Base-by-base conservation (phyloP, 2,329 filamentous ascomycete genomes). In the Lachnellula cervina region DNA sequence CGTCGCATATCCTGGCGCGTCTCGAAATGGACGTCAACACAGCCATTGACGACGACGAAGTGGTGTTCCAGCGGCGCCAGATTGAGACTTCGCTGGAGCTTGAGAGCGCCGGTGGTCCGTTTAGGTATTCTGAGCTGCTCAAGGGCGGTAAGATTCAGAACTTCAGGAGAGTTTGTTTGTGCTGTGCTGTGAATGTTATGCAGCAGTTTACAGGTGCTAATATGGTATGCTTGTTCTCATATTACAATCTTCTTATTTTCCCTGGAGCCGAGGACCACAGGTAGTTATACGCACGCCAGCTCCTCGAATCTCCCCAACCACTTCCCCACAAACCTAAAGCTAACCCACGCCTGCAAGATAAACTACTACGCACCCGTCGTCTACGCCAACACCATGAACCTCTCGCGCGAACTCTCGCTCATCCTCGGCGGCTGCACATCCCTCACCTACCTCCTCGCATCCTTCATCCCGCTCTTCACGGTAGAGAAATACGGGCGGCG, bases 401-500 rank as follows among this genome's bases (percentile, higher is more conserved):
- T 89, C 52, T 72, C 64, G 0, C 75, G 76, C 3, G 83, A 78
- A 5, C 69, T 77, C 25, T 69, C 64, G 21, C 61, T 66, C 42
- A 66, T 69, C 46, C 65, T 69, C 13, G 68, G 62, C 1, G 64
- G 66, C 38, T 60, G 68, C 45, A 63, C 64, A 9, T 59, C 56
- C 11, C 38, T 58, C 3, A 76, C 79, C 48, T 81, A 80, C 19
- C 79, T 89, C 23, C 86, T 88, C 65, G 84, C 86, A 2, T 88
- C 85, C 0, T 86, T 86, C 1, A 73, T 95, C 65, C 93, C 90
- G 25, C 94, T 95, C 82, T 94, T 80, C 76, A 86, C 86, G 14
- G 85, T 95, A 59, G 90, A 96, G 78, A 82, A 77, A 67, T 81
- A 91, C 62, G 90, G 90, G 62, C 89, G 90, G 69, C 89, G 90